phyloP scores from a whole-genome alignment of 2,329 filamentous ascomycete species.

The Ceratocystis variospora region DNA sequence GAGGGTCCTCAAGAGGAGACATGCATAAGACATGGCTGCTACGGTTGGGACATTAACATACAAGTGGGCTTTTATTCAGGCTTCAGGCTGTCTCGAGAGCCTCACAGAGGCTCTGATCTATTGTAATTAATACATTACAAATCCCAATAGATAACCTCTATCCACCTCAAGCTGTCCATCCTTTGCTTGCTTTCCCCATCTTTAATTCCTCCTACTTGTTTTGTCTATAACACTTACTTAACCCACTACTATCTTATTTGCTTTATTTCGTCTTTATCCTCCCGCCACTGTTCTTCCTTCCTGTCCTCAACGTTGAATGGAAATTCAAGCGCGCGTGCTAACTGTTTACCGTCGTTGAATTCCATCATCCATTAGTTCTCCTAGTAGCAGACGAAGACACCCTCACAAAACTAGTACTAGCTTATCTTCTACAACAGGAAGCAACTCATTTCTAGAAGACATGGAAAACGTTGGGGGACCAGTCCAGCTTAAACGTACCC shows the following conservation, averaged over 20 bases:
- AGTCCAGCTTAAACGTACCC: conserved; percentile 51
- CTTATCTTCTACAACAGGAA: conserved; percentile 47
- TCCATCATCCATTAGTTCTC: conserved; percentile 38
- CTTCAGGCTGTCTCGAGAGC: neutral
- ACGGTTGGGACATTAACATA: neutral
- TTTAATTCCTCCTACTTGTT: conserved; percentile 10
- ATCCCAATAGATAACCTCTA: neutral
- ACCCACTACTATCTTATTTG: neutral
- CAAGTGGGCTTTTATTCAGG: neutral
- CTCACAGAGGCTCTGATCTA: neutral
- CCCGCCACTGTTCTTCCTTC: neutral
- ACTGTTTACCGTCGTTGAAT: conserved; percentile 41
- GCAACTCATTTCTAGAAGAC: conserved; percentile 51
- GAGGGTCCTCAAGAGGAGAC: neutral
- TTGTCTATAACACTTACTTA: conserved; percentile 1
- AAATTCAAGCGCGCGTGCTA: conserved; percentile 22
- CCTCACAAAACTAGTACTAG: conserved; percentile 41
- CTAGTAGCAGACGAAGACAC: conserved; percentile 37
- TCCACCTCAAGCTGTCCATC: neutral
- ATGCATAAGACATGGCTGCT: neutral
- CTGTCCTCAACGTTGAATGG: no score
- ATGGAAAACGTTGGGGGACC: conserved; percentile 57
- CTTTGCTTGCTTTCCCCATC: conserved; percentile 2
- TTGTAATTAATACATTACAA: neutral
- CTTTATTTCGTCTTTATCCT: neutral